Evolutionary conservation across 306 rosid genomes (phyloP).

Genomic region (Pueraria montana): DNA sequence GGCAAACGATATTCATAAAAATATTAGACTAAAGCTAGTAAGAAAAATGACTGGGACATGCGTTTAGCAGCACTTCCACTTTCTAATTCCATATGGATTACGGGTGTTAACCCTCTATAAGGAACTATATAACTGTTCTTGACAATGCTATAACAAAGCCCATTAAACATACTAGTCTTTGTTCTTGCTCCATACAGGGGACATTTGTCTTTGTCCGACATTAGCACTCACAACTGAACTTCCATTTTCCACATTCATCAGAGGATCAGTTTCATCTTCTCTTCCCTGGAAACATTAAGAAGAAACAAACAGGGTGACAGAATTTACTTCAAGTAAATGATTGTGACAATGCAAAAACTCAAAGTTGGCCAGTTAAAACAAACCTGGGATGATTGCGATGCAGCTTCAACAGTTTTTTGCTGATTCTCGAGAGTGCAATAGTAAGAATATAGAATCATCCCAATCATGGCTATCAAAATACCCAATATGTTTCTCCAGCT

Average conservation of each 20-base stretch:
- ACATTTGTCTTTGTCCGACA: slow-evolving; percentile 52
- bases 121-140: slow-evolving; percentile 43
- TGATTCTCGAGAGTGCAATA: slow-evolving; percentile 78
- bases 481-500: slow-evolving; percentile 95
- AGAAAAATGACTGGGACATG: slow-evolving; percentile 40
- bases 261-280: slow-evolving; percentile 78
- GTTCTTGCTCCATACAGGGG: slow-evolving; percentile 71
- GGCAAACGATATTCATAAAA: slow-evolving; percentile 45
- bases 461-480: slow-evolving; percentile 78
- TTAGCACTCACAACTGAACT: slow-evolving; percentile 53
- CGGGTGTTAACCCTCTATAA: slow-evolving; percentile 52
- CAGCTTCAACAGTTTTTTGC: slow-evolving; percentile 72
- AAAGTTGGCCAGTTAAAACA: slow-evolving; percentile 7
- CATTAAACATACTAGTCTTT: slow-evolving; percentile 70
- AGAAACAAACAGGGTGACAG: slow-evolving; percentile 20
- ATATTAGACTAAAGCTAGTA: slow-evolving; percentile 45
- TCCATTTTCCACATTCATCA: slow-evolving; percentile 70
- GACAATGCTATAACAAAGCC: slow-evolving; percentile 35
- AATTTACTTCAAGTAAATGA: slow-evolving; percentile 28
- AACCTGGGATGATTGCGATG: slow-evolving; percentile 75
- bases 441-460: slow-evolving; percentile 92
- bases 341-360: slow-evolving; percentile 5
- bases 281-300: slow-evolving; percentile 62
- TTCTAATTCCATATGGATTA: slow-evolving; percentile 52
- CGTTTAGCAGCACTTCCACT: slow-evolving; percentile 48